These are phyloP conservation scores for Limnanthes douglasii DNA, from an alignment of 345 rosid genomes.

Conservation along the genomic window DNA sequence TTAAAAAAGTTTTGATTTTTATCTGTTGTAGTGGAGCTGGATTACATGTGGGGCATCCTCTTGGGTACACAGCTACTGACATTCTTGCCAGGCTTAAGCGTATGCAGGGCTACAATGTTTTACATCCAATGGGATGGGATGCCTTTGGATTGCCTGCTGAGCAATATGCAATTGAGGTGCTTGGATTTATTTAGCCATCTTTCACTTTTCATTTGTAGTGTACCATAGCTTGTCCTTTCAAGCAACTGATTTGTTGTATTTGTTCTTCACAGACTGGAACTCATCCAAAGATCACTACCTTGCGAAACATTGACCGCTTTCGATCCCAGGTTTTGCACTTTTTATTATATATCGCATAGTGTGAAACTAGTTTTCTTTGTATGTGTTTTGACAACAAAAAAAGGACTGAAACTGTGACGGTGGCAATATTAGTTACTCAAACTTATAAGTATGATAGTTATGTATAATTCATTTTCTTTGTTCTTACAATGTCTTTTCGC, in stretches of 20 bases:
- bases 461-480: constrained; percentile 9
- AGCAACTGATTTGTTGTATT: constrained; percentile 1
- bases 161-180: constrained; percentile 96
- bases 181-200: too few relatives aligned
- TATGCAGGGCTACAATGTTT: constrained; percentile 89
- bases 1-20: too few relatives aligned
- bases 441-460: too few relatives aligned
- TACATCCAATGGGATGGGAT: constrained; percentile 99
- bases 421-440: too few relatives aligned
- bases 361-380: background rate
- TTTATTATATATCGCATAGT: background rate
- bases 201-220: background rate
- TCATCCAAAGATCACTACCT: constrained; percentile 77
- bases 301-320: constrained; percentile 72
- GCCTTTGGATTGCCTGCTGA: constrained; percentile 98
- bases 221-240: too few relatives aligned
- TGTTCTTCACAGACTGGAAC: constrained; percentile 61
- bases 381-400: background rate
- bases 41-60: constrained; percentile 91
- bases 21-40: constrained; percentile 76
- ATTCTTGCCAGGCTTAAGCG: constrained; percentile 73
- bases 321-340: constrained; percentile 48
- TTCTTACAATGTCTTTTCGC: too few relatives aligned
- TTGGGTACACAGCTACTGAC: constrained; percentile 94
- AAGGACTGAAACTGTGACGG: background rate